Evolutionary conservation across 148 eudicot genomes (phyloP), one percentile per base, ranked within the genome.

Genomic region (Cornus controversa): DNA sequence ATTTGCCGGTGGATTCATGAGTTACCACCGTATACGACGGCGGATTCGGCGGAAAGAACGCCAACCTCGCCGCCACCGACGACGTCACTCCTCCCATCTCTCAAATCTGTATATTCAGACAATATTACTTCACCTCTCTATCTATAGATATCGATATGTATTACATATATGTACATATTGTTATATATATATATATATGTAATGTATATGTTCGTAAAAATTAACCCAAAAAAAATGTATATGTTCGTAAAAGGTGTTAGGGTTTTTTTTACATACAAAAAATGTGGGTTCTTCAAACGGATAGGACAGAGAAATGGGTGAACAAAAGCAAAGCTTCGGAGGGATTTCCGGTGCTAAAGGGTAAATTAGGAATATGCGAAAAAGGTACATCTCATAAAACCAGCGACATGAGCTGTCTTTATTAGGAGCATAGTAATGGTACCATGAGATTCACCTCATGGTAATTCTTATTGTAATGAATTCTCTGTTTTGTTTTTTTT

Each of bases 41-140:
- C 70, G 97, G 97, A 42, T 77, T 82, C 64, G 95, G 95, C 73
- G 93, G 95, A 75, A 91, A 93, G 74, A 93, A 93, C 4, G 95
- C 93, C 45, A 93, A 90, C 82, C 90, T 93, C 79, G 97, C 95
- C 77, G 97, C 97, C 91, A 92, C 87, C 27, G 94, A 74, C 66
- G 97, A 93, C 73, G 93, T 93, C 82, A 91, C 87, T 66, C 79
- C 90, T 82, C 97, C 94, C 94, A 92, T 92, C 71, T 62, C 64
- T 47, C 67, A 74, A 50, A 11, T 16, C 20, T 2, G 4, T 50
- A 50, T 66, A 47, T 66, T 71, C 57, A 13, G 4, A 13, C 4
- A 24, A 13, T 26, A 6, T 24, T 5, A 15, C 5, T 40, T 8
- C 69, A 40, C 0, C 34, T 5, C 37, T 62, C 14, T 31, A 37